Evolutionary conservation across 768 basidiomycete genomes (phyloP).

Genomic region (Boletus sensibilis): DNA sequence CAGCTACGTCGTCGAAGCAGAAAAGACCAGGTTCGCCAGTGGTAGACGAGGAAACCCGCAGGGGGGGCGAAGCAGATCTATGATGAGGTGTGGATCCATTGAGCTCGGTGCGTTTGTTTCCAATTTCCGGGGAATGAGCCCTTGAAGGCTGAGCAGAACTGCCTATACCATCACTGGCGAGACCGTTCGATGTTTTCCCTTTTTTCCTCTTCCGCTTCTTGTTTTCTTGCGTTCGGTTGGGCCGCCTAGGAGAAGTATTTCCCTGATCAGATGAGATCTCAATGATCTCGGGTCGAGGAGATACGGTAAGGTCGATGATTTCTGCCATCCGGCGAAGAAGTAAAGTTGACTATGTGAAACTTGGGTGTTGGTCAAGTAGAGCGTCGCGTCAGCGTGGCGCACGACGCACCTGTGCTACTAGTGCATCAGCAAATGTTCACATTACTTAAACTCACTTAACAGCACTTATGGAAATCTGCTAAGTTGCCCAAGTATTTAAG

Average conservation of each 20-base stretch:
- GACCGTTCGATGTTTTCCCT: constrained; percentile 21
- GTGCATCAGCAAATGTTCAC: too few relatives aligned
- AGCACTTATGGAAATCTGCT: too few relatives aligned
- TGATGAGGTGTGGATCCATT: constrained; percentile 24
- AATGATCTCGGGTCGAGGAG: constrained; percentile 30
- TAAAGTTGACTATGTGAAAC: constrained; percentile 2
- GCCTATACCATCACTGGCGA: constrained; percentile 10
- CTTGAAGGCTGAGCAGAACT: constrained; percentile 22
- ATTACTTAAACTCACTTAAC: too few relatives aligned
- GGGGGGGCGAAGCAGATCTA: constrained; percentile 42
- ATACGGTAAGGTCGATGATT: constrained; percentile 35
- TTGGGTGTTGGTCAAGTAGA: not conserved
- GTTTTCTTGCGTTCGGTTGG: constrained; percentile 12
- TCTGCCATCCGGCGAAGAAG: constrained; percentile 24
- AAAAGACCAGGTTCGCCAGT: constrained; percentile 36
- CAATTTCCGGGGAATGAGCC: constrained; percentile 17
- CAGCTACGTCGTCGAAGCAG: constrained; percentile 49
- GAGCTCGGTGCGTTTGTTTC: constrained; percentile 1
- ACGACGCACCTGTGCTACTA: not conserved
- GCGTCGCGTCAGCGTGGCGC: too few relatives aligned
- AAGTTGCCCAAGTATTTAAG: too few relatives aligned
- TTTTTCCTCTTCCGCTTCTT: constrained; percentile 31
- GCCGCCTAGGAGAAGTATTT: not conserved
- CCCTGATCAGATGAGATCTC: constrained; percentile 32
- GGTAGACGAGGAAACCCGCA: constrained; percentile 17